Percentiles rank a stretch among this genome's conserved stretches.
Conservation (phyloP, 2,329 filamentous ascomycete genomes). For the Aspergillus viridinutans region DNA sequence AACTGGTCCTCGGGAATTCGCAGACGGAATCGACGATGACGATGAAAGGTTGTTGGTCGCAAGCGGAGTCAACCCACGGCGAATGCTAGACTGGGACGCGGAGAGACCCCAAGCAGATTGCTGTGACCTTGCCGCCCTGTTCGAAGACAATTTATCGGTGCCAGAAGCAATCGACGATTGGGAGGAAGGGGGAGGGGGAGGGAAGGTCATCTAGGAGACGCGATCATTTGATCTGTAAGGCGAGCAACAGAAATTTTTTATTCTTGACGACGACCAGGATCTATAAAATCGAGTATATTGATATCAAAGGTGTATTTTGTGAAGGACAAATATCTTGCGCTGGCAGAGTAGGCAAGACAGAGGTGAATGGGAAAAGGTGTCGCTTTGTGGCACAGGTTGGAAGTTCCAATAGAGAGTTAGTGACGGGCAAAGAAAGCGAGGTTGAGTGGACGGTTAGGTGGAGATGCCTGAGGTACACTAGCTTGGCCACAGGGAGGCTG, state of each 20-base stretch:
- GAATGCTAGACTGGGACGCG: constrained; percentile 51
- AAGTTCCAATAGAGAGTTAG: constrained; percentile 22
- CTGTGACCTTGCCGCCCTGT: constrained; percentile 43
- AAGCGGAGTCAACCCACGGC: constrained; percentile 56
- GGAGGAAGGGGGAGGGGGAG: constrained; percentile 49
- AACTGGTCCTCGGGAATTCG: constrained; percentile 41
- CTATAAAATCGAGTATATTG: constrained; percentile 4
- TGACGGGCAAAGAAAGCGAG: constrained; percentile 24
- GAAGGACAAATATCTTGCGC: constrained; percentile 8
- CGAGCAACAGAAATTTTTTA: constrained; percentile 34
- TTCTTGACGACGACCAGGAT: constrained; percentile 10
- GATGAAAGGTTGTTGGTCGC: constrained; percentile 48
- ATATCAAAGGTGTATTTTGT: constrained; percentile 6
- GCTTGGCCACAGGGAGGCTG: constrained; percentile 6
- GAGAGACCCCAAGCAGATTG: constrained; percentile 56
- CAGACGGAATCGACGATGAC: constrained; percentile 37
- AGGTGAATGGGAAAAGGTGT: constrained; percentile 20
- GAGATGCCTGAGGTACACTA: constrained; percentile 11
- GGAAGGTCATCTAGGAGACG: constrained; percentile 55
- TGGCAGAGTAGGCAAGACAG: constrained; percentile 10
- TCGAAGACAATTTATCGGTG: constrained; percentile 45
- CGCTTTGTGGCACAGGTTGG: constrained; percentile 25
- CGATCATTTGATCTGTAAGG: constrained; percentile 47
- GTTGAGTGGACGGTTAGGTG: constrained; percentile 21
- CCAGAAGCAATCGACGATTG: constrained; percentile 51